Evolutionary conservation across 2,329 filamentous ascomycete species (phyloP).

Genomic region (Sporothrix dimorphospora): DNA sequence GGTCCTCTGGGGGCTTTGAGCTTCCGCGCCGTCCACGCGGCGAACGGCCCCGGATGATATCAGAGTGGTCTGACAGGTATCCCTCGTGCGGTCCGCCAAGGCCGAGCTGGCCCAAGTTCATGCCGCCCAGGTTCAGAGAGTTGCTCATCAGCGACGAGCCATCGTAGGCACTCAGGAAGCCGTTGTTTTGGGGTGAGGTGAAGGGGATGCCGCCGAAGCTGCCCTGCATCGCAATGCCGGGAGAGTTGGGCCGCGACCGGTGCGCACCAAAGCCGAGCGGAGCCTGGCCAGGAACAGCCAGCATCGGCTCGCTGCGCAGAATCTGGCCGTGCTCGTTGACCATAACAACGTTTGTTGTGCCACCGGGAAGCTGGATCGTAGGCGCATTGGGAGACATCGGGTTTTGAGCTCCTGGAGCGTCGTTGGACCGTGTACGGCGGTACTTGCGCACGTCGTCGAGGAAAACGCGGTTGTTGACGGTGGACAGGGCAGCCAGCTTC

Average conservation of each 20-base stretch:
- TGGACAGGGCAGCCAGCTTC: slow-evolving; percentile 96
- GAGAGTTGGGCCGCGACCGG: slow-evolving; percentile 86
- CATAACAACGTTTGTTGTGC: slow-evolving; percentile 85
- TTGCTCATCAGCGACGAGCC: slow-evolving; percentile 69
- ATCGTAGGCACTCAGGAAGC: slow-evolving; percentile 89
- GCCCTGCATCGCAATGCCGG: slow-evolving; percentile 79
- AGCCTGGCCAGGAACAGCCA: slow-evolving; percentile 70
- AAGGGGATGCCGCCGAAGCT: slow-evolving; percentile 70
- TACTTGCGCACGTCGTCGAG: slow-evolving; percentile 97
- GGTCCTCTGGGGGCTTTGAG: slow-evolving; percentile 97
- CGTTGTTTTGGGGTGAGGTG: slow-evolving; percentile 89
- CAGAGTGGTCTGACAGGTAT: slow-evolving; percentile 91
- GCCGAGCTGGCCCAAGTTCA: slow-evolving; percentile 71
- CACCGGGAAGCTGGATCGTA: slow-evolving; percentile 64
- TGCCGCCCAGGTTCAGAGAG: slow-evolving; percentile 61
- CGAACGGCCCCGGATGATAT: slow-evolving; percentile 86
- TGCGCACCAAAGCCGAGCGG: slow-evolving; percentile 62
- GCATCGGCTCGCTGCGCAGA: slow-evolving; percentile 80
- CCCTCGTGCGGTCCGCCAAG: slow-evolving; percentile 73
- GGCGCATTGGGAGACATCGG: slow-evolving; percentile 69
- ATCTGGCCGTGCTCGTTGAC: slow-evolving; percentile 92
- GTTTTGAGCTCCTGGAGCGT: slow-evolving; percentile 67
- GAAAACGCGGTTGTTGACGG: slow-evolving; percentile 96
- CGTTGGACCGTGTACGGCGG: slow-evolving; percentile 85
- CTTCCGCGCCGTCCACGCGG: slow-evolving; percentile 89